These are phyloP conservation scores for Arthrobotrys megalospora DNA, from an alignment of 2,329 filamentous ascomycete species.

Conservation along the genomic window DNA sequence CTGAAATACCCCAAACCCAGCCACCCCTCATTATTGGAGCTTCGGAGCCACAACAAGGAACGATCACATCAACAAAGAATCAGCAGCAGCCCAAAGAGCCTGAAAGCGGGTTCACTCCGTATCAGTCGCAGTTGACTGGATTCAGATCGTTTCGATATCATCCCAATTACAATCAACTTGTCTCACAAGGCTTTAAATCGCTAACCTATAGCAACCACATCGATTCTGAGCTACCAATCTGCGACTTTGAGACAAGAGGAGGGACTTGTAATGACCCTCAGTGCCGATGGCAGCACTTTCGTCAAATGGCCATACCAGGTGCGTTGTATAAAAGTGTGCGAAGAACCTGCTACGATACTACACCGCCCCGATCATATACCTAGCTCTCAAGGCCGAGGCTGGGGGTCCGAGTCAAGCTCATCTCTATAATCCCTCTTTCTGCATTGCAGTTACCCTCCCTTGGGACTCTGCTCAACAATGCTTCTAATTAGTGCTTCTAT, in stretches of 20 bases:
- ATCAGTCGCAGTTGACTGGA: slow-evolving; percentile 84
- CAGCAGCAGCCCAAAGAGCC: slow-evolving; percentile 62
- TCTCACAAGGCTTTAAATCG: slow-evolving; percentile 85
- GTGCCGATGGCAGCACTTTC: slow-evolving; percentile 87
- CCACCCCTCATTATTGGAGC: slow-evolving; percentile 61
- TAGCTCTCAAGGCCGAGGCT: slow-evolving; percentile 11
- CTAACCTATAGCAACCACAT: slow-evolving; percentile 95
- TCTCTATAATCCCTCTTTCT: not conserved
- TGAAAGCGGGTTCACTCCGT: slow-evolving; percentile 73
- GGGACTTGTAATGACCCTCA: slow-evolving; percentile 80
- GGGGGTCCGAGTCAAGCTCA: not conserved
- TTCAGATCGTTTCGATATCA: slow-evolving; percentile 95
- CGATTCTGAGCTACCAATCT: slow-evolving; percentile 80
- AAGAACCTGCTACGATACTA: slow-evolving; percentile 26
- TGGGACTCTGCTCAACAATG: slow-evolving; percentile 49
- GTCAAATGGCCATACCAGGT: slow-evolving; percentile 80
- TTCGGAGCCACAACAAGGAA: slow-evolving; percentile 2
- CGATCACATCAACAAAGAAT: slow-evolving; percentile 21
- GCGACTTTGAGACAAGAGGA: slow-evolving; percentile 80
- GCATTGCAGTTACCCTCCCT: slow-evolving; percentile 56
- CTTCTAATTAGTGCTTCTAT: not conserved
- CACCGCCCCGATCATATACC: slow-evolving; percentile 7
- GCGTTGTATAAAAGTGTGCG: slow-evolving; percentile 69
- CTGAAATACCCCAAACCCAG: slow-evolving; percentile 64
- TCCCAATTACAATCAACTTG: slow-evolving; percentile 78